phyloP scores from a whole-genome alignment of 2,329 filamentous ascomycete species.

The Epichloe baconii region DNA sequence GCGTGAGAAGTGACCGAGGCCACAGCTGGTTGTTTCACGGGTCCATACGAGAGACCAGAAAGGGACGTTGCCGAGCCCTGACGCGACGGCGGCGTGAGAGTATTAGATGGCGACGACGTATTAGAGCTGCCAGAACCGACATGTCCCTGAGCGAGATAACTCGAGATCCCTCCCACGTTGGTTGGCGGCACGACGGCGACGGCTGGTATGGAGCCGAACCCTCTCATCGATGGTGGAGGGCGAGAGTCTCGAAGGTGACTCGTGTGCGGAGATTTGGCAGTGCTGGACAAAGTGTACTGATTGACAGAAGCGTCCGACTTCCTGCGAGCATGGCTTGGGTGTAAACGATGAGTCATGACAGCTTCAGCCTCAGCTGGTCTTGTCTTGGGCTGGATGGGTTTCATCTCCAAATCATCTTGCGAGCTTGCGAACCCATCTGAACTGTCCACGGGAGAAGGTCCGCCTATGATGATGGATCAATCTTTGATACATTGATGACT shows the following conservation, averaged over 20 bases:
- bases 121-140: background rate
- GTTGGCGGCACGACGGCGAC: slow-evolving; percentile 1
- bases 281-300: slow-evolving; percentile 8
- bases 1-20: slow-evolving; percentile 8
- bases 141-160: background rate
- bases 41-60: slow-evolving; percentile 8
- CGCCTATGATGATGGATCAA: slow-evolving; percentile 2
- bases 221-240: slow-evolving; percentile 19
- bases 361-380: slow-evolving; percentile 1
- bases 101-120: slow-evolving; percentile 2
- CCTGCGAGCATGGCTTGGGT: slow-evolving; percentile 16
- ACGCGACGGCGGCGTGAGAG: slow-evolving; percentile 6
- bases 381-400: slow-evolving; percentile 9
- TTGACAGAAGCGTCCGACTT: slow-evolving; percentile 19
- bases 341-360: slow-evolving; percentile 9
- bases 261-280: slow-evolving; percentile 7
- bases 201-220: slow-evolving; percentile 15
- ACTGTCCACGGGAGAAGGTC: slow-evolving; percentile 16
- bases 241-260: slow-evolving; percentile 11
- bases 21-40: slow-evolving; percentile 5
- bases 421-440: slow-evolving; percentile 25
- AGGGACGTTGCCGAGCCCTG: slow-evolving; percentile 13
- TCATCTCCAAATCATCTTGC: slow-evolving; percentile 28
- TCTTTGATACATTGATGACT: background rate
- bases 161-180: background rate